Evolutionary conservation across 306 rosid genomes (phyloP).

Genomic region (Vigna hirtella): DNA sequence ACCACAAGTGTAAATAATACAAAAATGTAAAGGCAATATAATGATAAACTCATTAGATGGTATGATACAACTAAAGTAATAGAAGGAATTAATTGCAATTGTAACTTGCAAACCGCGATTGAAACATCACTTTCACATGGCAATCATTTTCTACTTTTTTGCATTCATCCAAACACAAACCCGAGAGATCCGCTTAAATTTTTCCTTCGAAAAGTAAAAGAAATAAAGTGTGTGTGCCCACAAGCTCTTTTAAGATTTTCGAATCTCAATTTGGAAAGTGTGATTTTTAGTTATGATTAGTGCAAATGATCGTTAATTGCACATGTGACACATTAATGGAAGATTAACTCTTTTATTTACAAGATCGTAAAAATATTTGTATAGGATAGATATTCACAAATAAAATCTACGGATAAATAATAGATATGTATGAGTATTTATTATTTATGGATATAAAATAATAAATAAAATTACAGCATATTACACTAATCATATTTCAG

Average conservation of each 20-base stretch:
- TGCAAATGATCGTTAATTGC: not conserved
- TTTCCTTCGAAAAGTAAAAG: constrained; percentile 6
- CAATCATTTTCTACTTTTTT: constrained; percentile 20
- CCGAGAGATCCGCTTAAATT: constrained; percentile 11
- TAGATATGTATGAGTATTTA: too few species aligned
- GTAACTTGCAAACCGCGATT: not conserved
- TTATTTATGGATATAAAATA: too few species aligned
- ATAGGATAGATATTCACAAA: too few species aligned
- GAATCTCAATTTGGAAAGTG: constrained; percentile 26
- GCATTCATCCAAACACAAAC: not conserved
- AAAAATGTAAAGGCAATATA: not conserved
- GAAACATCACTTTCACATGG: constrained; percentile 3
- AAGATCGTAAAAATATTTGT: too few species aligned
- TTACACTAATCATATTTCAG: too few species aligned
- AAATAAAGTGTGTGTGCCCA: constrained; percentile 4
- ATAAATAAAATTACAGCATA: too few species aligned
- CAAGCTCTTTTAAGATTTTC: constrained; percentile 32
- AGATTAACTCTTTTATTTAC: not conserved
- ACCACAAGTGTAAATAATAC: not conserved
- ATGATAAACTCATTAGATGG: not conserved
- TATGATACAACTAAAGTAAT: not conserved
- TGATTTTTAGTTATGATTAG: constrained; percentile 7
- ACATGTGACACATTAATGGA: constrained; percentile 32
- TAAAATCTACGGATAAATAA: too few species aligned
- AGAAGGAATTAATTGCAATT: not conserved